Percentiles rank a stretch among this genome's conserved stretches.
Evolutionary conservation across 192 early-diverging fungal species (phyloP).

Genomic region (Coemansia sp.): DNA sequence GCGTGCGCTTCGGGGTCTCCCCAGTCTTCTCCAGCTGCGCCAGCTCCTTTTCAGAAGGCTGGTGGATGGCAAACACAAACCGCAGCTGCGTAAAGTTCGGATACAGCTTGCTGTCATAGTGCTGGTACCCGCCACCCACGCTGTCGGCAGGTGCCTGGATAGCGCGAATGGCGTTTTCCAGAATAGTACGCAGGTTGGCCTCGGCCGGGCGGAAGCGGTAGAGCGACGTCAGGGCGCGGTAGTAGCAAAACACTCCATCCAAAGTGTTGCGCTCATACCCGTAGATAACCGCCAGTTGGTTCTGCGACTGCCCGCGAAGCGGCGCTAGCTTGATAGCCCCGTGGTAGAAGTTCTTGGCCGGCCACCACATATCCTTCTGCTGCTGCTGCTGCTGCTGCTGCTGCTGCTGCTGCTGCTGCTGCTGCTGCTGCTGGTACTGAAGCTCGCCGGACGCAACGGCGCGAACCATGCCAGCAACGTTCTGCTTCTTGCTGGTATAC

Average conservation of each 20-base stretch:
- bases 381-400: neutral
- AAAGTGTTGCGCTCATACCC: slow-evolving; percentile 41
- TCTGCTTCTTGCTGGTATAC: slow-evolving; percentile 27
- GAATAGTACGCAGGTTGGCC: slow-evolving; percentile 33
- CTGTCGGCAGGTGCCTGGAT: slow-evolving; percentile 1
- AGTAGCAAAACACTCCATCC: slow-evolving; percentile 35
- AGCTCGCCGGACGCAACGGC: neutral
- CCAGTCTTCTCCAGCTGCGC: neutral
- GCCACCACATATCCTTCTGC: slow-evolving; percentile 29
- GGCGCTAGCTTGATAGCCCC: slow-evolving; percentile 41
- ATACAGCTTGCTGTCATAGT: slow-evolving; percentile 27
- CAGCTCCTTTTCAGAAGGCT: slow-evolving; percentile 8
- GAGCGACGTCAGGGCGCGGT: slow-evolving; percentile 37
- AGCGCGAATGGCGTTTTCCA: slow-evolving; percentile 31
- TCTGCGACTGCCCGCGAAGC: slow-evolving; percentile 45
- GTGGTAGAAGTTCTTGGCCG: slow-evolving; percentile 44
- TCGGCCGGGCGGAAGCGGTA: slow-evolving; percentile 27
- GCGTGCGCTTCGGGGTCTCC: neutral
- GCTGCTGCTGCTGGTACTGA: slow-evolving; percentile 1
- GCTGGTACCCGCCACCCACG: slow-evolving; percentile 13
- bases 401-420: slow-evolving; percentile 3
- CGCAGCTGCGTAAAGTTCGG: slow-evolving; percentile 36
- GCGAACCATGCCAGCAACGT: neutral
- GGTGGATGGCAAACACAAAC: slow-evolving; percentile 32
- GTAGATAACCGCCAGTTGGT: slow-evolving; percentile 47